phyloP scores from a whole-genome alignment of 768 basidiomycete genomes.

The Rhodotorula diobovata region DNA sequence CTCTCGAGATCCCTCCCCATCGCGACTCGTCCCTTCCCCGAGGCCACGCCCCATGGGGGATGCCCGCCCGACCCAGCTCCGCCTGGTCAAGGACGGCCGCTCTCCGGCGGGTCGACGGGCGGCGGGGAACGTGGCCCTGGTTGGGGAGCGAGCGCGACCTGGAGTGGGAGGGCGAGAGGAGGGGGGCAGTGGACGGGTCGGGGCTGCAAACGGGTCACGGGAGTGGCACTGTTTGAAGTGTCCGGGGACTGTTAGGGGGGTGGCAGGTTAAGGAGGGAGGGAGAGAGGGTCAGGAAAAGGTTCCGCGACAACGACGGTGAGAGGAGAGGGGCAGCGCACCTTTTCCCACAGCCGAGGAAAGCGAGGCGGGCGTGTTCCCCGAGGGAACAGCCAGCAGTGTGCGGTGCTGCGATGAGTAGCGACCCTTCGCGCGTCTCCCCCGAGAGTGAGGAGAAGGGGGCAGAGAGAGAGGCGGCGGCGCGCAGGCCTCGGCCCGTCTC shows the following conservation, averaged over 20 bases:
- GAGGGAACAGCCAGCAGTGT: neutral
- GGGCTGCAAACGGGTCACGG: slow-evolving; percentile 5
- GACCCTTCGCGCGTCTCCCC: slow-evolving; percentile 25
- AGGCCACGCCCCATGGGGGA: too few relatives aligned
- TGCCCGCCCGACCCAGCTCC: slow-evolving; percentile 4
- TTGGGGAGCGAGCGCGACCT: neutral
- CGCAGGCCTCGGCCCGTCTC: neutral
- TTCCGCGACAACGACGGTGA: neutral
- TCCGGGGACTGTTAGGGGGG: slow-evolving; percentile 18
- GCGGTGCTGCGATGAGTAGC: slow-evolving; percentile 25
- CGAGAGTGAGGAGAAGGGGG: too few relatives aligned
- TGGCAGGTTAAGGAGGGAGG: too few relatives aligned
- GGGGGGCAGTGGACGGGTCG: too few relatives aligned
- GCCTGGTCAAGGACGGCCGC: slow-evolving; percentile 23
- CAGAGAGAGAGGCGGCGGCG: neutral
- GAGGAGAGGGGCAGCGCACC: slow-evolving; percentile 11
- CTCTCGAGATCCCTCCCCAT: neutral
- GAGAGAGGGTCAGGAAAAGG: neutral
- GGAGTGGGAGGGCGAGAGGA: neutral
- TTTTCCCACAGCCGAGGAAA: slow-evolving; percentile 32
- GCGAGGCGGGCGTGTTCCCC: neutral
- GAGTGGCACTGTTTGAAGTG: neutral
- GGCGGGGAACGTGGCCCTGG: too few relatives aligned
- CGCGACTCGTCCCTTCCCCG: neutral
- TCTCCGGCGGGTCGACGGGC: slow-evolving; percentile 4